These are phyloP conservation scores for Leishmania tropica DNA, from an alignment of 208 protist species.

Conservation along the genomic window DNA sequence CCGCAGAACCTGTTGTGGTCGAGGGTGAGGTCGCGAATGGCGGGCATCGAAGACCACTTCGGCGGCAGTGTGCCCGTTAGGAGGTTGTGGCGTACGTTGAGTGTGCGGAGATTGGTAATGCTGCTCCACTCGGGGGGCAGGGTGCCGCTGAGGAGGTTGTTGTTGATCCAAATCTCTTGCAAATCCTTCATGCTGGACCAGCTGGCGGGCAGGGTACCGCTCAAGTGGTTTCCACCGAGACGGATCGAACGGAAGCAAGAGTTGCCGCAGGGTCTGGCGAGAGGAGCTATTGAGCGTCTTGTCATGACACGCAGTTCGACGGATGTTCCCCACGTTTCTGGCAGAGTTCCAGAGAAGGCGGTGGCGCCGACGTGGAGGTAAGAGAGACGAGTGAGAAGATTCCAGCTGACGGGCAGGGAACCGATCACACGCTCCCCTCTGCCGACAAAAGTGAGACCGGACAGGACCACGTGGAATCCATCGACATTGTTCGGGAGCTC, in stretches of 20 bases:
- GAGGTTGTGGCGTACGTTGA: background rate
- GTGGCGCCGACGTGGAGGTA: slow-evolving; percentile 10
- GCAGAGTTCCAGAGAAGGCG: slow-evolving; percentile 12
- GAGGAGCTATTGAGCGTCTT: background rate
- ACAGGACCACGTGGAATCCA: slow-evolving; percentile 8
- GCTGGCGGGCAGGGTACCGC: background rate
- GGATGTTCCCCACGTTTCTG: background rate
- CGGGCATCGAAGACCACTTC: background rate
- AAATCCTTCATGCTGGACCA: slow-evolving; percentile 5
- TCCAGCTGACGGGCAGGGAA: slow-evolving; percentile 18
- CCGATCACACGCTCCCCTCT: slow-evolving; percentile 8
- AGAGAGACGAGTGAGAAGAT: slow-evolving; percentile 1
- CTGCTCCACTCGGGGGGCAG: slow-evolving; percentile 6
- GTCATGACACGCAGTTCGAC: background rate
- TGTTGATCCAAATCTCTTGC: background rate
- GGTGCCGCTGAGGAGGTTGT: background rate
- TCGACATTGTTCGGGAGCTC: slow-evolving; percentile 14
- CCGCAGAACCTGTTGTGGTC: background rate
- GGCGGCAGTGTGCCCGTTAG: background rate
- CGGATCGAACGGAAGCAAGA: background rate
- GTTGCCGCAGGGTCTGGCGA: background rate
- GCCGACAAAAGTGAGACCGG: background rate
- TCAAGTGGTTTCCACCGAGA: background rate
- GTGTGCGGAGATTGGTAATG: background rate
- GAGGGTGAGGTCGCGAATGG: background rate